Conservation (phyloP, 495 filamentous ascomycete genomes). For the Peziza echinospora region DNA sequence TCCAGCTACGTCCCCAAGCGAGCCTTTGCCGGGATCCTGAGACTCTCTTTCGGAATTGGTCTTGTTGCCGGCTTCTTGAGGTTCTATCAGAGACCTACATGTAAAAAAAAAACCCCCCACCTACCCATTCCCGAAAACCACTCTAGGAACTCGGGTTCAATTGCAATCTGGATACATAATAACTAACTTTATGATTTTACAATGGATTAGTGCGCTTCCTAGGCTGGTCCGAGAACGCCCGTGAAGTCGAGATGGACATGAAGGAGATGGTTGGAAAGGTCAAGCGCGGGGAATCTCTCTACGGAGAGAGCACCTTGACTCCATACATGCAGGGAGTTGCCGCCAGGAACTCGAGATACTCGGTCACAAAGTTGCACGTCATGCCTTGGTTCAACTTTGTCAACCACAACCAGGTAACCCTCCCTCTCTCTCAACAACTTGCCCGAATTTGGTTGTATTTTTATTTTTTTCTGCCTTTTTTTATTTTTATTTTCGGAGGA, state of each 20-base stretch:
- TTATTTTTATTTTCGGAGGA: too few species aligned
- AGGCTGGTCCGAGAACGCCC: slow-evolving; percentile 72
- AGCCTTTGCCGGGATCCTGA: slow-evolving; percentile 63
- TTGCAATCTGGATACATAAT: slow-evolving; percentile 3
- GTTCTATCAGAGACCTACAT: slow-evolving; percentile 51
- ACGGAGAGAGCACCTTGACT: slow-evolving; percentile 54
- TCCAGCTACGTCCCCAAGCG: slow-evolving; percentile 62
- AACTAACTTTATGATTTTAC: background rate
- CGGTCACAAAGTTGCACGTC: slow-evolving; percentile 56
- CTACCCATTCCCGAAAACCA: too few species aligned
- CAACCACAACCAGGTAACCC: slow-evolving; percentile 60
- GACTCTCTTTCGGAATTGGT: slow-evolving; percentile 49
- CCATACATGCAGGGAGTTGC: slow-evolving; percentile 88
- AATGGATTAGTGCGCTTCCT: slow-evolving; percentile 79
- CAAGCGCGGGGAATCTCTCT: slow-evolving; percentile 76
- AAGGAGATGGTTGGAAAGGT: slow-evolving; percentile 90
- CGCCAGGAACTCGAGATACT: slow-evolving; percentile 76
- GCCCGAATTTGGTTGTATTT: background rate
- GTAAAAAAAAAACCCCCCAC: too few species aligned
- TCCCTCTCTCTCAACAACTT: too few species aligned
- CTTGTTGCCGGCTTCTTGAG: slow-evolving; percentile 52
- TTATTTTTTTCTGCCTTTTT: background rate
- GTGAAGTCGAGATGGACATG: slow-evolving; percentile 92
- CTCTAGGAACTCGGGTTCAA: too few species aligned
- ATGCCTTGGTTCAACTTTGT: slow-evolving; percentile 95